Conservation (phyloP, 352 stramenopile genomes). For the Phytopythium helicoides region DNA sequence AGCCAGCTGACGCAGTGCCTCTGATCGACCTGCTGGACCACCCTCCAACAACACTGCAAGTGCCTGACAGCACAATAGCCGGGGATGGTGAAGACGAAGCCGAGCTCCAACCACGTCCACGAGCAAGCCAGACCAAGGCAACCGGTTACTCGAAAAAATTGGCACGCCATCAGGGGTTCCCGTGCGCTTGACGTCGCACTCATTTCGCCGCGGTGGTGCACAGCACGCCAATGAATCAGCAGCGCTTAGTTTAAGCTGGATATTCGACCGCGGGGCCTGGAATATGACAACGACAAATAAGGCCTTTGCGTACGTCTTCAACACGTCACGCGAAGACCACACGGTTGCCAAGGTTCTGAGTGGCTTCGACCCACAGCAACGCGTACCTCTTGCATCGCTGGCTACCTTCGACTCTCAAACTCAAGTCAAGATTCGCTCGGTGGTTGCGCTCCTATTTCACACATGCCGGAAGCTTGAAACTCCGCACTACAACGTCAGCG, state of each 20-base stretch:
- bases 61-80: too few relatives aligned
- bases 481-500: constrained; percentile 10
- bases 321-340: constrained; percentile 11
- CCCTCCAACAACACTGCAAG: background rate
- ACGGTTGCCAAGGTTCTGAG: constrained; percentile 16
- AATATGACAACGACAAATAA: constrained; percentile 20
- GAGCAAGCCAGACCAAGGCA: constrained; percentile 1
- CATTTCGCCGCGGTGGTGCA: constrained; percentile 13
- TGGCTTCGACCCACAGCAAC: constrained; percentile 7
- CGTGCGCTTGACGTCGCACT: constrained; percentile 15
- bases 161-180: background rate
- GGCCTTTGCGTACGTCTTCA: constrained; percentile 14
- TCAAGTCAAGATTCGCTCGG: background rate
- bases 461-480: constrained; percentile 4
- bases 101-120: too few relatives aligned
- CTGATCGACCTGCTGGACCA: constrained; percentile 5
- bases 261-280: constrained; percentile 12
- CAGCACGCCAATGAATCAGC: constrained; percentile 14
- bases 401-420: constrained; percentile 1
- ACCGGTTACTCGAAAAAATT: constrained; percentile 15
- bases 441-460: background rate
- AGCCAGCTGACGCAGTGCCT: background rate
- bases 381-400: constrained; percentile 1
- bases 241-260: constrained; percentile 5
- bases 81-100: too few relatives aligned